Evolutionary conservation across 2,329 filamentous ascomycete species (phyloP), one percentile per base, ranked within the genome.

Genomic region (Paraconiothyrium brasiliense): DNA sequence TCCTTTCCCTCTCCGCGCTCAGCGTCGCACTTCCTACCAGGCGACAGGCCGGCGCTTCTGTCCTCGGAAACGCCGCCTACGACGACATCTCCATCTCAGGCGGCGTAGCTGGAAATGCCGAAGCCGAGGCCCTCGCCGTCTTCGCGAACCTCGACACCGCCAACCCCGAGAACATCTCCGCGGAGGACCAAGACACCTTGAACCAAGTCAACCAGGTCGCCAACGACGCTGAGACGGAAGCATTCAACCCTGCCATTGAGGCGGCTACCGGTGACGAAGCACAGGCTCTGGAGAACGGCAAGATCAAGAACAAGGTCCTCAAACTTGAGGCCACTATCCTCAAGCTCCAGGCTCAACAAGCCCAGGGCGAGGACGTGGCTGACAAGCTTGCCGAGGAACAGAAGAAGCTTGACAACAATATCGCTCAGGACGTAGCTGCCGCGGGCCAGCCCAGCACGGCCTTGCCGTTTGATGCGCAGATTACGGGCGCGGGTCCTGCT

Each of bases 301-400:
- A 87, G 78, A 87, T 82, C 70, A 86, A 87, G 81, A 87, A 87
- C 79, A 87, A 87, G 79, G 84, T 88, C 27, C 75, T 87, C 56
- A 88, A 87, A 79, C 76, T 87, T 52, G 80, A 83, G 76, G 82
- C 86, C 16, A 82, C 86, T 69, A 81, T 84, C 2, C 69, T 86
- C 59, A 78, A 78, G 49, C 78, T 87, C 44, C 76, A 84, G 75
- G 84, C 86, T 57, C 75, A 86, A 71, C 77, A 81, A 62, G 85
- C 85, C 0, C 82, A 86, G 71, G 85, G 86, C 24, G 79, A 82
- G 54, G 78, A 82, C 66, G 81, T 81, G 41, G 70, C 79, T 32
- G 79, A 62, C 43, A 79, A 84, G 71, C 77, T 87, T 34, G 79
- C 78, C 14, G 71, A 75, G 10, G 82, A 87, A 77, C 73, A 78